These are phyloP conservation scores for Aspergillus viridinutans DNA, from an alignment of 2,329 filamentous ascomycete species.

Conservation along the genomic window DNA sequence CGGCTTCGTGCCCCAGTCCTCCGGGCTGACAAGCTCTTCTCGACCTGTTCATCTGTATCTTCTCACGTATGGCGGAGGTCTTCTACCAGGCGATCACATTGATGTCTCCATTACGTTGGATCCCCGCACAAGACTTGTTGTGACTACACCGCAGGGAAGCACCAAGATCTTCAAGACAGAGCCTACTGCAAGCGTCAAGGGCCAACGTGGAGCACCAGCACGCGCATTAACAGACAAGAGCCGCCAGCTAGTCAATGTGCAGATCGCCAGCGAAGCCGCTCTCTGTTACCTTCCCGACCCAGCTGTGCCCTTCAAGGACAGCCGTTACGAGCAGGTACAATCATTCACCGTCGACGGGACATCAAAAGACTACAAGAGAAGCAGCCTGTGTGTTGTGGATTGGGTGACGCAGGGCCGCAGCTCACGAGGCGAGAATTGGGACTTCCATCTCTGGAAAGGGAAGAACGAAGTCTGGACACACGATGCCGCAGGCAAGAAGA, in stretches of 20 bases:
- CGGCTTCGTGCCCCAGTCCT: constrained; percentile 52
- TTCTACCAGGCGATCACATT: constrained; percentile 83
- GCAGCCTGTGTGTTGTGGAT: constrained; percentile 75
- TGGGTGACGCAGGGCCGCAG: constrained; percentile 89
- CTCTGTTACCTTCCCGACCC: constrained; percentile 77
- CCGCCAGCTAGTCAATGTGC: constrained; percentile 47
- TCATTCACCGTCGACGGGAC: constrained; percentile 60
- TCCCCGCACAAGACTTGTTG: constrained; percentile 60
- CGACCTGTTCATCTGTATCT: constrained; percentile 76
- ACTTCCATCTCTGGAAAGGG: constrained; percentile 71
- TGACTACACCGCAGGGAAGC: constrained; percentile 65
- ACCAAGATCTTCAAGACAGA: constrained; percentile 92
- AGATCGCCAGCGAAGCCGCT: constrained; percentile 46
- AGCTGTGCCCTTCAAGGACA: constrained; percentile 82
- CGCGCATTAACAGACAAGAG: constrained; percentile 35
- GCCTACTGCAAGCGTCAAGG: constrained; percentile 20
- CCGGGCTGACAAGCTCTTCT: constrained; percentile 30
- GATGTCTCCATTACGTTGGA: constrained; percentile 66
- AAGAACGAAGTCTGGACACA: constrained; percentile 69
- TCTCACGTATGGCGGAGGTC: constrained; percentile 88
- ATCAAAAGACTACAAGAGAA: constrained; percentile 32
- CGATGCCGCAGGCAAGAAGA: constrained; percentile 40
- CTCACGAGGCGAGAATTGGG: constrained; percentile 86
- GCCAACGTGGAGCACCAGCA: constrained; percentile 38
- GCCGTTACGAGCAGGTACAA: constrained; percentile 80